phyloP scores from a whole-genome alignment of 164 flowering plant genomes.

The Annona squamosa region DNA sequence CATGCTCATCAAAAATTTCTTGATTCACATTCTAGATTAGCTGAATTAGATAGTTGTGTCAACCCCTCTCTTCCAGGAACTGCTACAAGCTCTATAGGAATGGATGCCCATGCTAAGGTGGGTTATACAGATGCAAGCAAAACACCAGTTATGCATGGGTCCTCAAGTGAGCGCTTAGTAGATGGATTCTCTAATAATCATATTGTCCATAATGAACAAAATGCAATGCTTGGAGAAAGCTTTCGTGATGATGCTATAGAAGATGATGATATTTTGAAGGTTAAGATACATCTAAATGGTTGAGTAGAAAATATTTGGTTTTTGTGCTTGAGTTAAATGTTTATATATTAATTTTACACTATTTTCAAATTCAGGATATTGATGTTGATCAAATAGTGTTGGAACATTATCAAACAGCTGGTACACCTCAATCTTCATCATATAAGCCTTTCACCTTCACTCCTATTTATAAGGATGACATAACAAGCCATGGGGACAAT shows the following conservation, averaged over 20 bases:
- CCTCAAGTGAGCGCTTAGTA: slow-evolving; percentile 4
- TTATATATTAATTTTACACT: no score
- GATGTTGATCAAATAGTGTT: slow-evolving; percentile 87
- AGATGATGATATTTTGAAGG: slow-evolving; percentile 88
- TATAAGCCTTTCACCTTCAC: slow-evolving; percentile 43
- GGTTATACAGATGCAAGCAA: slow-evolving; percentile 13
- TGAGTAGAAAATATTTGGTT: not conserved
- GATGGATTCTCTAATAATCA: slow-evolving; percentile 19
- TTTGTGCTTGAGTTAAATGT: not conserved
- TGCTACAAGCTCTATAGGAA: slow-evolving; percentile 16
- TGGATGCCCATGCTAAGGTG: slow-evolving; percentile 9
- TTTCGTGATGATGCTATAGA: slow-evolving; percentile 33
- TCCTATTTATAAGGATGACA: slow-evolving; percentile 26
- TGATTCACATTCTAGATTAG: slow-evolving; percentile 14
- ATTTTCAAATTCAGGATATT: slow-evolving; percentile 41
- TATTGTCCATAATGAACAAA: slow-evolving; percentile 10
- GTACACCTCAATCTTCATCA: slow-evolving; percentile 62
- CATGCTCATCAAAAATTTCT: slow-evolving; percentile 15
- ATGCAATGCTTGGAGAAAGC: slow-evolving; percentile 7
- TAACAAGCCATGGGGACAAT: slow-evolving; percentile 24
- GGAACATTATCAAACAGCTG: slow-evolving; percentile 65
- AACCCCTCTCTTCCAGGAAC: slow-evolving; percentile 13
- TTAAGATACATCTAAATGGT: slow-evolving; percentile 13
- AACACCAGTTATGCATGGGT: slow-evolving; percentile 12
- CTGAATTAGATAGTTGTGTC: slow-evolving; percentile 18